A percentile compares a stretch with the other conserved stretches of the same genome.
Evolutionary conservation across 768 basidiomycete genomes (phyloP).

Genomic region (Amanita muscaria): DNA sequence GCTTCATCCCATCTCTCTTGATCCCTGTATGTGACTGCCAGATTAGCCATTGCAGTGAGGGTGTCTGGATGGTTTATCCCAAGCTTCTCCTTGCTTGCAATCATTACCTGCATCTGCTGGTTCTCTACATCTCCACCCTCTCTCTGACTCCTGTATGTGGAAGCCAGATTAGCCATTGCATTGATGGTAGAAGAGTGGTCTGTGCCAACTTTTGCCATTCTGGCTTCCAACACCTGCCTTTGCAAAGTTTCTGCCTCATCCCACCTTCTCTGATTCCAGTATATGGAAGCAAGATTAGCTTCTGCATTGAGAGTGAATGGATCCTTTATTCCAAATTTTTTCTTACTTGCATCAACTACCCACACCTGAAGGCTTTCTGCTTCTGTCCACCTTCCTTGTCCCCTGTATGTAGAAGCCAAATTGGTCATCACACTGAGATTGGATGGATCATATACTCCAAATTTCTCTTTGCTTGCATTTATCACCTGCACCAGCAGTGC

Average conservation of each 20-base stretch:
- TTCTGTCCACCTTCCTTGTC: conserved; percentile 4
- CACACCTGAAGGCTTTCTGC: not conserved
- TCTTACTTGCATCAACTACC: too few species aligned
- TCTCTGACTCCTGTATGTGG: too few species aligned
- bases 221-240: not conserved
- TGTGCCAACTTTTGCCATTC: not conserved
- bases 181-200: not conserved
- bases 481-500: too few species aligned
- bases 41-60: too few species aligned
- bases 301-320: not conserved
- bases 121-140: not conserved
- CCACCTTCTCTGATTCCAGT: too few species aligned
- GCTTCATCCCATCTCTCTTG: conserved; percentile 1
- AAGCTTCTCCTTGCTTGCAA: not conserved
- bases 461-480: too few species aligned
- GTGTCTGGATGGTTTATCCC: conserved; percentile 6
- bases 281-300: not conserved
- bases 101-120: not conserved
- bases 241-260: not conserved
- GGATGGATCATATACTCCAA: too few species aligned
- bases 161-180: too few species aligned
- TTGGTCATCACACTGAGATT: conserved; percentile 5
- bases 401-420: conserved; percentile 7
- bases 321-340: too few species aligned
- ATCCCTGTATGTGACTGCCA: too few species aligned